A percentile compares a stretch with the other conserved stretches of the same genome.
Conservation (phyloP, 495 filamentous ascomycete species). For the Tuber brumale region DNA sequence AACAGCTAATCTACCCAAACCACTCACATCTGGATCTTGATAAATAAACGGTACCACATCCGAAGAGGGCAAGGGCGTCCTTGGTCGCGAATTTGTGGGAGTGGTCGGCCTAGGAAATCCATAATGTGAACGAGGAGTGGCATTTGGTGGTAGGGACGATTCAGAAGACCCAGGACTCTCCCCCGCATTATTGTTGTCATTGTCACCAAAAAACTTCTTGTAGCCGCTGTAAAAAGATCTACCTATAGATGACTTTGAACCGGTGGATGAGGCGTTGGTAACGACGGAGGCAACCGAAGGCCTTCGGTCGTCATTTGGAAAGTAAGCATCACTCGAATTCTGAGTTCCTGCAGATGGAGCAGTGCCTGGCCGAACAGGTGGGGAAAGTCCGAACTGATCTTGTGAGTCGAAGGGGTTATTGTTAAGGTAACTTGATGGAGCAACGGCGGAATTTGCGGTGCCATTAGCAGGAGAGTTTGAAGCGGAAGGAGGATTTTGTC, state of each 20-base stretch:
- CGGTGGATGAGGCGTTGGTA: constrained; percentile 81
- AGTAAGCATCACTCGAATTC: constrained; percentile 54
- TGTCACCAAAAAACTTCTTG: constrained; percentile 83
- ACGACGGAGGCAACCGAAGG: constrained; percentile 82
- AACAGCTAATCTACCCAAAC: constrained; percentile 21
- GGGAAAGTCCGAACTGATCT: constrained; percentile 53
- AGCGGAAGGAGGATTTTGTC: constrained; percentile 39
- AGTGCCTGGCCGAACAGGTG: constrained; percentile 61
- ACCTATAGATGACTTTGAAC: constrained; percentile 65
- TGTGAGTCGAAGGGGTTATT: constrained; percentile 39
- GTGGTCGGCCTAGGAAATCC: constrained; percentile 53
- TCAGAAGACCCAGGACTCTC: constrained; percentile 59
- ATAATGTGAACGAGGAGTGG: constrained; percentile 50
- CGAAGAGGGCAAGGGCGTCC: constrained; percentile 79
- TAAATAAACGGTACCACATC: constrained; percentile 95
- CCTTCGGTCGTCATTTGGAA: constrained; percentile 65
- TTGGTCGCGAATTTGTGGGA: constrained; percentile 61
- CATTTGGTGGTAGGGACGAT: constrained; percentile 56
- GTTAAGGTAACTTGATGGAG: constrained; percentile 46
- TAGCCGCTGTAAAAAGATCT: constrained; percentile 56
- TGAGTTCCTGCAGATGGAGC: constrained; percentile 47
- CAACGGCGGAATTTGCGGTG: constrained; percentile 52
- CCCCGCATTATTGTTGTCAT: constrained; percentile 53
- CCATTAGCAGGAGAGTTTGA: constrained; percentile 49
- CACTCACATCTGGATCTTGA: constrained; percentile 71